Conservation (phyloP, 176 grass and related monocot species). For the Aegilops sharonensis region DNA sequence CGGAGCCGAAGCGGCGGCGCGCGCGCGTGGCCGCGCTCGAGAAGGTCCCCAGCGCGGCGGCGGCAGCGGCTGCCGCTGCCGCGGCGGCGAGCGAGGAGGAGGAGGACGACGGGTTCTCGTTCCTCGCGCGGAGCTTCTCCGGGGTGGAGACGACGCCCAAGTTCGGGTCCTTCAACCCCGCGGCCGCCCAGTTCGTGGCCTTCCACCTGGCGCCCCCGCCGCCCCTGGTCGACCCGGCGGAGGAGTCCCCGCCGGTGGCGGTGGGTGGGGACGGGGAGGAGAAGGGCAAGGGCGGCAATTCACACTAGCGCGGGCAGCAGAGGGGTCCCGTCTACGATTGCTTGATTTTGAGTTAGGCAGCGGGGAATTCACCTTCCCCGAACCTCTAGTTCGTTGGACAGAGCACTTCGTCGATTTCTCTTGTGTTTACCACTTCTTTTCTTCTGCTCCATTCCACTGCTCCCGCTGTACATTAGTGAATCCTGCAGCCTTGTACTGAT, state of each 20-base stretch:
- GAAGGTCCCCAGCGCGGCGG: constrained; percentile 26
- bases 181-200: constrained; percentile 24
- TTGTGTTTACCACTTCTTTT: not conserved
- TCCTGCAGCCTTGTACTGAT: not conserved
- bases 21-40: constrained; percentile 40
- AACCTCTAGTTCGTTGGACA: not conserved
- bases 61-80: not conserved
- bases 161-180: constrained; percentile 49
- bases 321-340: not conserved
- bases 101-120: constrained; percentile 23
- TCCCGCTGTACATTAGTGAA: not conserved
- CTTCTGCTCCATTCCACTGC: not conserved
- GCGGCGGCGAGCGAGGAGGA: not conserved
- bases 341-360: constrained; percentile 19
- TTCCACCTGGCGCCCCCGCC: constrained; percentile 17
- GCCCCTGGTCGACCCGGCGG: not conserved
- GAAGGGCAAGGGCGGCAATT: constrained; percentile 16
- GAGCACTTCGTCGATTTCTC: not conserved
- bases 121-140: constrained; percentile 39
- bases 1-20: constrained; percentile 41
- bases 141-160: constrained; percentile 48
- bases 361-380: not conserved
- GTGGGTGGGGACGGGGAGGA: not conserved
- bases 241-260: not conserved
- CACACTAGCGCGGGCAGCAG: constrained; percentile 11